Percentiles rank a stretch among this genome's conserved stretches.
Evolutionary conservation across 2,329 filamentous ascomycete genomes (phyloP).

Genomic region (Pseudogymnoascus sp.): DNA sequence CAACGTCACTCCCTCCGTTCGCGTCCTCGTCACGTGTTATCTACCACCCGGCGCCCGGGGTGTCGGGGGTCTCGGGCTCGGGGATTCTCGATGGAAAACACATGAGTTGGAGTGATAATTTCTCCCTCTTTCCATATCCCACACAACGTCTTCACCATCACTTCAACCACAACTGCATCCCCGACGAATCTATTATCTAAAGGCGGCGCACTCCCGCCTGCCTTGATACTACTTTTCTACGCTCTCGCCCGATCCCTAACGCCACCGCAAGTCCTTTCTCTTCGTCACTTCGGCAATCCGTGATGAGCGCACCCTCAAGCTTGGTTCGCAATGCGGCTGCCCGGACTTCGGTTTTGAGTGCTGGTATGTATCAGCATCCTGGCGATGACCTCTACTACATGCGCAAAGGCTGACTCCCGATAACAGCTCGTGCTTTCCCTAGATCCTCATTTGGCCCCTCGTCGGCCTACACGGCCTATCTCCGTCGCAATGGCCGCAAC

Average conservation of each 20-base stretch:
- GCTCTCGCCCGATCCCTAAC: background rate
- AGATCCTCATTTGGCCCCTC: constrained; percentile 21
- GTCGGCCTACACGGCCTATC: constrained; percentile 25
- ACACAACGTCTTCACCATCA: background rate
- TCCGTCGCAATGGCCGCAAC: constrained; percentile 26
- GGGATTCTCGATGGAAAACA: background rate
- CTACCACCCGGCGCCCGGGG: background rate
- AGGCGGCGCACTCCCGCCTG: background rate
- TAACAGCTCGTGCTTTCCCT: constrained; percentile 24
- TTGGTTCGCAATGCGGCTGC: constrained; percentile 27
- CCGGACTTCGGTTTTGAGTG: constrained; percentile 24
- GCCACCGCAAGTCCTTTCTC: background rate
- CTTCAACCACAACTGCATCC: background rate
- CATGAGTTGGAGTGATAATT: background rate
- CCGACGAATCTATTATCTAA: background rate
- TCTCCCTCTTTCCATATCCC: background rate
- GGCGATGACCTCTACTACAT: background rate
- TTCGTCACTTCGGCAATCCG: constrained; percentile 11
- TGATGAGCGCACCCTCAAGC: constrained; percentile 30
- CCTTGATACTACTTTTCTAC: background rate
- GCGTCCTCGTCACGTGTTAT: background rate
- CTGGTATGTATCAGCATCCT: constrained; percentile 20
- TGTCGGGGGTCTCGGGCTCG: background rate
- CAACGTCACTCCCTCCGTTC: background rate
- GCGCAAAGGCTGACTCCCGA: background rate